A percentile compares a stretch with the other conserved stretches of the same genome.
Evolutionary conservation across 495 filamentous ascomycete genomes (phyloP).

Genomic region (Neurospora sp.): DNA sequence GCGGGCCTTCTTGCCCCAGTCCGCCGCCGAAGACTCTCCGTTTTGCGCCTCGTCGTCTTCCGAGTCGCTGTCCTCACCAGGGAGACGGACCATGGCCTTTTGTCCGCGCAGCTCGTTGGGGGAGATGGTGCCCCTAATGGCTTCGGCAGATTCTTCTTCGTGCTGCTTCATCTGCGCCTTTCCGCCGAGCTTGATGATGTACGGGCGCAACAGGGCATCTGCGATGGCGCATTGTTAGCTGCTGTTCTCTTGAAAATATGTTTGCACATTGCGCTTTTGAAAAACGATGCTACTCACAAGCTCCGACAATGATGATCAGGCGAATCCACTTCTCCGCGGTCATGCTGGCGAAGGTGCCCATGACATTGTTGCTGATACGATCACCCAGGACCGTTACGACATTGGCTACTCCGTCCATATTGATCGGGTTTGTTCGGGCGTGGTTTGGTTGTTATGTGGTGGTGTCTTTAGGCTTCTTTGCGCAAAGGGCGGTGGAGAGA

Average conservation of each 20-base stretch:
- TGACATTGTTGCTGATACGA: conserved; percentile 46
- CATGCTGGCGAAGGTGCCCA: conserved; percentile 43
- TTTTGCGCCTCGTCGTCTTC: conserved; percentile 28
- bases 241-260: background rate
- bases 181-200: conserved; percentile 42
- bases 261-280: background rate
- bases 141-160: conserved; percentile 30
- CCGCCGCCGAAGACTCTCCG: conserved; percentile 34
- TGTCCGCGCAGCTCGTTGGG: conserved; percentile 43
- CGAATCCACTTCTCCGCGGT: conserved; percentile 49
- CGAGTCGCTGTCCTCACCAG: conserved; percentile 46
- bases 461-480: background rate
- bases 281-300: conserved; percentile 10
- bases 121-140: conserved; percentile 28
- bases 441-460: background rate
- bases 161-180: conserved; percentile 34
- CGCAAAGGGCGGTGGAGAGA: background rate
- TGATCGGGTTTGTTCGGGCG: background rate
- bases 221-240: conserved; percentile 7
- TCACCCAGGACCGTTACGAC: conserved; percentile 21
- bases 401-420: conserved; percentile 26
- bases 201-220: conserved; percentile 58
- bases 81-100: conserved; percentile 27
- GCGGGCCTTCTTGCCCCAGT: conserved; percentile 49
- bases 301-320: conserved; percentile 47